Base-by-base conservation (phyloP, 306 rosid species). In the Medicago lupulina region DNA sequence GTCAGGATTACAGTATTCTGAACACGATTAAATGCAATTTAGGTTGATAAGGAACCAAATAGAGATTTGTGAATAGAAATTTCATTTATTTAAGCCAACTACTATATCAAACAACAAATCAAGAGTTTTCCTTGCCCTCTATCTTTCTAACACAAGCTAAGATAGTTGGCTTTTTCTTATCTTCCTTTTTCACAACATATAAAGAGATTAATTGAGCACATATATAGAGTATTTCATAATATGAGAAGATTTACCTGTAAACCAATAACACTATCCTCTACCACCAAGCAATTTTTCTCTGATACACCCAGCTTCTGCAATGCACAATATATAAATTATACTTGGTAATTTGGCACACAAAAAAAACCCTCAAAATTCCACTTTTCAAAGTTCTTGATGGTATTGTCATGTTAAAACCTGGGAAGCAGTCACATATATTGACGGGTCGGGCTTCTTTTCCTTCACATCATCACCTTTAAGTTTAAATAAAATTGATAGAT, bases 261-360 rank as follows among this genome's bases (percentile, higher is more conserved):
- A 71, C 98, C 98, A 76, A 95, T 95, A 21, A 90, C 93, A 78
- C 97, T 95, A 76, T 95, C 98, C 80, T 92, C 98, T 57, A 95
- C 82, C 54, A 95, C 98, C 86, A 95, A 78, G 70, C 93, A 89
- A 78, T 95, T 85, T 67, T 79, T 84, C 70, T 57, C 91, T 70
- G 85, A 81, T 60, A 92, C 69, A 25, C 91, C 97, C 0, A 95
- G 82, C 62, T 65, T 90, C 98, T 92, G 86, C 90, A 85, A 76
- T 64, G 74, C 67, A 82, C 51, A 78, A 46, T 57, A 73, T 72
- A 70, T 39, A 67, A 60, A 76, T 74, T 71, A 85, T 70, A 65
- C 40, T 69, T n/a, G 25, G 34, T 71, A 28, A 17, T 66, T 73
- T 21, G 49, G 43, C 19, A 14, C 39, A 41, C 4, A n/a, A 54